A percentile compares a stretch with the other conserved stretches of the same genome.
These are phyloP conservation scores for Fusarium brachygibbosum DNA, from an alignment of 2,329 filamentous ascomycete genomes.

Conservation along the genomic window DNA sequence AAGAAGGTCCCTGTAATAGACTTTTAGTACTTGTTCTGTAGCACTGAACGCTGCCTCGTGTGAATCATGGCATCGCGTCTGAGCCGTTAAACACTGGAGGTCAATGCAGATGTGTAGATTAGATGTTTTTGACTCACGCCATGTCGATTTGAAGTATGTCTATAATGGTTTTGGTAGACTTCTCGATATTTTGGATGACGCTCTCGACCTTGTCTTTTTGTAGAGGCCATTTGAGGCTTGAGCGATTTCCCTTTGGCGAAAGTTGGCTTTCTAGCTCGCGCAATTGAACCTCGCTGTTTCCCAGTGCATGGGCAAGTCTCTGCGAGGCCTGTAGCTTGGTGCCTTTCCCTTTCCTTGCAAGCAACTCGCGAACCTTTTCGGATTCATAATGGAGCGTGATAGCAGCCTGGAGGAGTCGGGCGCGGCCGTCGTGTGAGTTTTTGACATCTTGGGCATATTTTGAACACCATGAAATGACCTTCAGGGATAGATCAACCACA, in stretches of 20 bases:
- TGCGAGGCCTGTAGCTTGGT: neutral
- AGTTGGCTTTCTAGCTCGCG: constrained; percentile 6
- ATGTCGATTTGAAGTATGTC: neutral
- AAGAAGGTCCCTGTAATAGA: neutral
- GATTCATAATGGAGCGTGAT: neutral
- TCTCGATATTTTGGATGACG: neutral
- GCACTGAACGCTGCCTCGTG: neutral
- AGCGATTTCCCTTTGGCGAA: neutral
- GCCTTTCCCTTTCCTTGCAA: neutral
- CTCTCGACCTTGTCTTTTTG: neutral
- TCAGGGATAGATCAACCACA: neutral
- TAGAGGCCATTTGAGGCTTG: constrained; percentile 45
- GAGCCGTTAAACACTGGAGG: too few relatives aligned
- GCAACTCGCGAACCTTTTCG: rapidly evolving
- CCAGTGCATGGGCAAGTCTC: neutral
- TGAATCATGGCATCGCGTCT: too few relatives aligned
- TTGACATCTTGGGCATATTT: constrained; percentile 54
- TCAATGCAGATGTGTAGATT: too few relatives aligned
- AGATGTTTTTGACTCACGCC: neutral
- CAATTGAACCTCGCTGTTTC: neutral
- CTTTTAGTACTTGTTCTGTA: neutral
- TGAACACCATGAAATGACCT: constrained; percentile 42
- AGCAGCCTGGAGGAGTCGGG: constrained; percentile 48
- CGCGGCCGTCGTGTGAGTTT: constrained; percentile 51
- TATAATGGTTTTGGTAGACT: rapidly evolving